A percentile compares a stretch with the other conserved stretches of the same genome.
Evolutionary conservation across 2,329 filamentous ascomycete genomes (phyloP).

Genomic region (Exophiala sp.): DNA sequence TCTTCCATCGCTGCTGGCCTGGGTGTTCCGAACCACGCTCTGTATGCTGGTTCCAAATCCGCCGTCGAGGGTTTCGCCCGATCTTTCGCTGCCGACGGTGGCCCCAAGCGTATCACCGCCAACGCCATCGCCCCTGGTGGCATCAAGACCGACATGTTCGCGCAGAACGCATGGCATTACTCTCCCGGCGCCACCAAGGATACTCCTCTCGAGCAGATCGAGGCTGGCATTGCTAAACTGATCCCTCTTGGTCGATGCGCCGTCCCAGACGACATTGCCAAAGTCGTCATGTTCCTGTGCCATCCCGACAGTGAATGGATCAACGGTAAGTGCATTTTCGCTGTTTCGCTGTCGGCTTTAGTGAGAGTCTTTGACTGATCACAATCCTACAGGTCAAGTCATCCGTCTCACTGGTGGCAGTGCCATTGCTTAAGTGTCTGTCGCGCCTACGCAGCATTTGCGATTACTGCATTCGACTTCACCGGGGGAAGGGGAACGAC

Average conservation of each 20-base stretch:
- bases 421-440: constrained; percentile 20
- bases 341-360: not conserved
- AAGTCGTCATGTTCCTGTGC: constrained; percentile 52
- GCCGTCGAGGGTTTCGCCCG: constrained; percentile 68
- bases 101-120: constrained; percentile 61
- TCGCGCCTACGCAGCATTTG: not conserved
- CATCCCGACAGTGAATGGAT: constrained; percentile 59
- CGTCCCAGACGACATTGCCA: constrained; percentile 54
- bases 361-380: not conserved
- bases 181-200: constrained; percentile 50
- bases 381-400: constrained; percentile 20
- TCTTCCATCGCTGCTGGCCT: constrained; percentile 54
- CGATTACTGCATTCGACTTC: constrained; percentile 5
- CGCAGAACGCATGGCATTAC: constrained; percentile 62
- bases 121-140: constrained; percentile 68
- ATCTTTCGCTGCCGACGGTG: constrained; percentile 65
- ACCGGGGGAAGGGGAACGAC: too few species aligned
- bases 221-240: constrained; percentile 50
- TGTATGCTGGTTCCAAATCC: constrained; percentile 67
- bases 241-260: constrained; percentile 57
- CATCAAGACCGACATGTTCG: constrained; percentile 73
- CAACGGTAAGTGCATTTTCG: constrained; percentile 47
- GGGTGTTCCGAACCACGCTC: constrained; percentile 62
- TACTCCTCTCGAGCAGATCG: constrained; percentile 48
- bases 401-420: constrained; percentile 26